phyloP scores from a whole-genome alignment of 1,284 basidiomycete genomes.

The Amylostereum chailletii region DNA sequence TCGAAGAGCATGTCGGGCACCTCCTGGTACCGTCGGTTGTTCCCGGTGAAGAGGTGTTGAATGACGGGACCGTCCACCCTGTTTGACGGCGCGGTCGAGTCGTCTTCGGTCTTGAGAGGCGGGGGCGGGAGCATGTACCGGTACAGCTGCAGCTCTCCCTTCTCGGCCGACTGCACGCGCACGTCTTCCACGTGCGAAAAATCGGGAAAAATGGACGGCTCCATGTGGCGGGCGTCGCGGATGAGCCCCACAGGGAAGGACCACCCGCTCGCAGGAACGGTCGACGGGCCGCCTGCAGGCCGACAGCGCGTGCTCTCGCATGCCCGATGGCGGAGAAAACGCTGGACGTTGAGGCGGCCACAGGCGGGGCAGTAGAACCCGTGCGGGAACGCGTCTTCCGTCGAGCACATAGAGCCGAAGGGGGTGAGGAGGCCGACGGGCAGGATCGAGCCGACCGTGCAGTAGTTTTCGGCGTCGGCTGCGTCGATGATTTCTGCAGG shows the following conservation, averaged over 20 bases:
- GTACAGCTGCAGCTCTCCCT: conserved; percentile 28
- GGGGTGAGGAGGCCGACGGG: conserved; percentile 11
- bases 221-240: neutral
- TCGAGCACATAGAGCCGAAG: conserved; percentile 15
- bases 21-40: conserved; percentile 24
- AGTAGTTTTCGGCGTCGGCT: neutral
- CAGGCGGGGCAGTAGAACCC: conserved; percentile 35
- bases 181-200: neutral
- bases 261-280: neutral
- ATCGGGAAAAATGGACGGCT: neutral
- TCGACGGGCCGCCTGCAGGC: neutral
- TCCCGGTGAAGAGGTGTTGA: conserved; percentile 34
- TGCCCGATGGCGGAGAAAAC: conserved; percentile 26
- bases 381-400: conserved; percentile 3
- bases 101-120: neutral
- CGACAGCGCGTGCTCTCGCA: conserved; percentile 26
- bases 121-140: conserved; percentile 17
- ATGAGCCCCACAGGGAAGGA: neutral
- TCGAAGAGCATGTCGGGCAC: conserved; percentile 24
- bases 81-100: neutral
- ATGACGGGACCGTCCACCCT: conserved; percentile 1
- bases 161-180: neutral
- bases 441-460: neutral
- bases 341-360: conserved; percentile 33
- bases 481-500: neutral